Percentiles rank a stretch among this genome's conserved stretches.
Conservation (phyloP, 768 basidiomycete genomes). For the Trametes sanguinea region DNA sequence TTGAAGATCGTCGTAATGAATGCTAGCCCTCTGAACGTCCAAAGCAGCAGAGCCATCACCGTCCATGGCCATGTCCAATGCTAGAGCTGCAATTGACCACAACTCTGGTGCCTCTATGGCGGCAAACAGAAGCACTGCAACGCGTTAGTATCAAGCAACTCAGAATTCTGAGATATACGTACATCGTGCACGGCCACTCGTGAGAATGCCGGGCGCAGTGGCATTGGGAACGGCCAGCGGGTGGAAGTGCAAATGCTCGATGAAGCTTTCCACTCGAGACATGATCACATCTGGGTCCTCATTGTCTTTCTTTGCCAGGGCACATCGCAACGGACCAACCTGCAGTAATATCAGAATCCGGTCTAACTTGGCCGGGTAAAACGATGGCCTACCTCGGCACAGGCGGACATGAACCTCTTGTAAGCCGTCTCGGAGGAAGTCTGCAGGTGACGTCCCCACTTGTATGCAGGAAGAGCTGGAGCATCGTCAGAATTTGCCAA, state of each 20-base stretch:
- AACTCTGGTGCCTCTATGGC: slow-evolving; percentile 24
- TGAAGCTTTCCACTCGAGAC: slow-evolving; percentile 27
- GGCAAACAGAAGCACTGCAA: slow-evolving; percentile 14
- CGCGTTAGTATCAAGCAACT: no score
- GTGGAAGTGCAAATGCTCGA: slow-evolving; percentile 27
- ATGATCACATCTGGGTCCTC: slow-evolving; percentile 25
- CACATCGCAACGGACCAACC: slow-evolving; percentile 33
- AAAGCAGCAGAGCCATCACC: slow-evolving; percentile 30
- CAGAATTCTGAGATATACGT: not conserved
- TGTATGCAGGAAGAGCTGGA: slow-evolving; percentile 22
- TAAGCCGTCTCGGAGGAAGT: slow-evolving; percentile 30
- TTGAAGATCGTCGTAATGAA: slow-evolving; percentile 23
- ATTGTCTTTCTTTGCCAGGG: slow-evolving; percentile 24
- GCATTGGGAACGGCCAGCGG: slow-evolving; percentile 32
- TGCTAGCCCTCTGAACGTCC: slow-evolving; percentile 10
- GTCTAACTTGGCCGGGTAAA: not conserved
- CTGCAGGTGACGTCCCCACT: slow-evolving; percentile 29
- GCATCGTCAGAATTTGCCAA: not conserved
- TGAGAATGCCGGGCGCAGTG: slow-evolving; percentile 30
- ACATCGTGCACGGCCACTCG: slow-evolving; percentile 31
- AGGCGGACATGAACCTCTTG: slow-evolving; percentile 30
- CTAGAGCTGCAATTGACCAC: slow-evolving; percentile 27
- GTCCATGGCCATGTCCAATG: slow-evolving; percentile 27
- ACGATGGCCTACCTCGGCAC: slow-evolving; percentile 26
- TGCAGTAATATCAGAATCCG: not conserved